These are phyloP conservation scores for Aurinia saxatilis DNA, from an alignment of 345 rosid species.

Conservation along the genomic window DNA sequence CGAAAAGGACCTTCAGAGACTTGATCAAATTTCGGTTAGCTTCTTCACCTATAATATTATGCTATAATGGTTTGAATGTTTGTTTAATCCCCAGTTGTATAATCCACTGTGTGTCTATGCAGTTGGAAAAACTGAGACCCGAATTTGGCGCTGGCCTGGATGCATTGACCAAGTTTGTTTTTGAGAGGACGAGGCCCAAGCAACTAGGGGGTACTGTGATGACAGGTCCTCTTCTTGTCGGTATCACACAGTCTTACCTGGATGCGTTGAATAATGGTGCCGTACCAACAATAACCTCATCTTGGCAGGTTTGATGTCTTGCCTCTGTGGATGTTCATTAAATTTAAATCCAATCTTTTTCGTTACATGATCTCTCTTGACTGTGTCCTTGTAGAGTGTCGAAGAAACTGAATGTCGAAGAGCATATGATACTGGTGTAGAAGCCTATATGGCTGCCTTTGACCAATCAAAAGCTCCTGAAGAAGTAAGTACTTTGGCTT, in stretches of 20 bases:
- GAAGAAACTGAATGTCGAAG: slow-evolving; percentile 96
- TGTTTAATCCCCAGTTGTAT: not conserved
- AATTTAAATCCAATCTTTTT: not conserved
- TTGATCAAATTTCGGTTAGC: slow-evolving; percentile 84
- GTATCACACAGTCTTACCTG: slow-evolving; percentile 79
- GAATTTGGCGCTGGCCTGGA: slow-evolving; percentile 86
- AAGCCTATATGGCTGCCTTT: slow-evolving; percentile 57
- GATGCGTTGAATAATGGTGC: slow-evolving; percentile 97
- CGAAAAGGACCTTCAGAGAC: slow-evolving; percentile 82
- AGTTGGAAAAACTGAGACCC: slow-evolving; percentile 76
- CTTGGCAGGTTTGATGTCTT: slow-evolving; percentile 83
- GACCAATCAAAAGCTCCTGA: slow-evolving; percentile 73
- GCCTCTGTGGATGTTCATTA: not conserved
- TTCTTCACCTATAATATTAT: not conserved
- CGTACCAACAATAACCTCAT: slow-evolving; percentile 91
- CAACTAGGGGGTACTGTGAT: slow-evolving; percentile 81
- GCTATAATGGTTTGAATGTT: not conserved
- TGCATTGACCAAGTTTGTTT: slow-evolving; percentile 89
- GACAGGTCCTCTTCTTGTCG: slow-evolving; percentile 94
- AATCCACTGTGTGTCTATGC: slow-evolving; percentile 15
- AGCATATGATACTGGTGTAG: slow-evolving; percentile 82
- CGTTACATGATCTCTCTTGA: not conserved
- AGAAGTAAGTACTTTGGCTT: slow-evolving; percentile 50
- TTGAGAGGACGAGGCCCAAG: slow-evolving; percentile 97
- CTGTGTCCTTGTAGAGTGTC: slow-evolving; percentile 58